Evolutionary conservation across 192 early-diverging fungal species (phyloP), one percentile per base, ranked within the genome.

Genomic region (Rhizoclosmatium sp.): DNA sequence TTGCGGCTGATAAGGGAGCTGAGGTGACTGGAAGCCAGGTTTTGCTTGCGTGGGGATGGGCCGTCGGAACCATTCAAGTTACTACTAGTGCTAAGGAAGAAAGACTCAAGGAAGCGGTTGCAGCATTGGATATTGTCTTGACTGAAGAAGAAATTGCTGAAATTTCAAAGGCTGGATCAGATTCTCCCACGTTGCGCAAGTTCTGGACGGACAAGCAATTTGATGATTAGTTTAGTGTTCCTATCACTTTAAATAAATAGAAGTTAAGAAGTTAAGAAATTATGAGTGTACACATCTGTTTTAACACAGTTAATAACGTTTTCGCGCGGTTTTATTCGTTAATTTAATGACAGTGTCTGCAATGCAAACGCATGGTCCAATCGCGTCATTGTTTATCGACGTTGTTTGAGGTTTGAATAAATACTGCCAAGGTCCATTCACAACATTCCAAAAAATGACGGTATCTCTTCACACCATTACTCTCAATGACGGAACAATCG

Each of bases 71-170:
- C 12, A 54, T 80, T 16, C 59, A 60, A 23, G 78, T 80, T 21
- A 80, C 78, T 1, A 80, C 78, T 1, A 73, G 59, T 21, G 47
- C 78, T 9, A 80, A 80, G 61, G 59, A 54, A 16, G 69, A 80
- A 59, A 60, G 77, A 23, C 31, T 80, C 59, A 72, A 48, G 62
- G 78, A 80, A 54, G 75, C 75, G 7, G 75, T 76, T 1, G 75
- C 62, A 7, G 75, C 75, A 5, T 62, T 66, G 60, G 48, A 39
- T 31, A 47, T 76, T 46, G 64, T 44, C 1, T 66, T 76, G 60
- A 76, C 61, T 7, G 2, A 0, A 1, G 65, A 4, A 21, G 75
- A 76, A 39, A 45, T 76, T 2, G 61, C 31, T 4, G 75, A 65
- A 39, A 76, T 76, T 14, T 40, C 64, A 1, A 31, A 14, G 4